Evolutionary conservation across 306 rosid genomes (phyloP), one percentile per base, ranked within the genome.

Genomic region (Cicer bijugum): DNA sequence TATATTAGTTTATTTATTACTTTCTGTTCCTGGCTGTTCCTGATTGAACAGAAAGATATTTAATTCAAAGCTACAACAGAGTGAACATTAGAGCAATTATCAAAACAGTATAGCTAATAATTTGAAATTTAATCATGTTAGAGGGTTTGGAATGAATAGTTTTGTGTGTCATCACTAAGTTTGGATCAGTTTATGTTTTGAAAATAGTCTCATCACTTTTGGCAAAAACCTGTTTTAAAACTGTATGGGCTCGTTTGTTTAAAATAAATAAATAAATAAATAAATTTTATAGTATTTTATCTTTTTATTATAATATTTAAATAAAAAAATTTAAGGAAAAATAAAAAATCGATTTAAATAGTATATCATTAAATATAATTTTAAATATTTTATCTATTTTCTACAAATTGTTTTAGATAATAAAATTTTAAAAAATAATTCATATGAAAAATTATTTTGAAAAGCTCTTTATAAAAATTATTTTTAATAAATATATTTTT

Each of bases 11-110:
- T 60, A 62, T 12, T 35, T 57, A 28, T 69, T 35, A 43, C 7
- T 44, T 67, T 47, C n/a, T 59, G 43, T 50, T 78, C 64, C 37
- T 69, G 17, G 5, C 50, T 39, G 12, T 16, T 60, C 55, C 56
- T 52, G 65, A 65, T n/a, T 68, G 58, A 14, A 39, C 65, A n/a
- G 53, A 73, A 23, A 12, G 20, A 14, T 28, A 16, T 44, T n/a
- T 16, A 42, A 45, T 63, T 50, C 52, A 43, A 12, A 72, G 14
- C 71, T 57, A 48, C 65, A 33, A 45, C 53, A 39, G 37, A 39
- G 62, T 47, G 52, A 58, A 43, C 69, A 20, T 33, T 35, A 15
- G 43, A 43, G 35, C 73, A 60, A 19, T 43, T 33, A 8, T 44
- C 2, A 10, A 55, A 56, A 53, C 17, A 28, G 60, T 60, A 39